These are phyloP conservation scores for Tripterygium wilfordii DNA, from an alignment of 177 flowering plant genomes.

Conservation along the genomic window DNA sequence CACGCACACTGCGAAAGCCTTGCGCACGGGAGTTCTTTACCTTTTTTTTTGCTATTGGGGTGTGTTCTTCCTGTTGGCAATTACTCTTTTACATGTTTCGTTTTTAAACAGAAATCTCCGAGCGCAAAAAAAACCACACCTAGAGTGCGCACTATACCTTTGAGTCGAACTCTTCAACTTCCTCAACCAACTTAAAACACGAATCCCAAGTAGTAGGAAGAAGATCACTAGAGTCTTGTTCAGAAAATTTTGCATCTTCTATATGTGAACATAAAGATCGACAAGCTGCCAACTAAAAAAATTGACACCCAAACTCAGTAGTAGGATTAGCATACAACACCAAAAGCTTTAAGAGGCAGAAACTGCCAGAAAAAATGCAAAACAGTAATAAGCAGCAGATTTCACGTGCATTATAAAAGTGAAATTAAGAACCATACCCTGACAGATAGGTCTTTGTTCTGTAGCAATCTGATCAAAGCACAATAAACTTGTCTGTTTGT, in stretches of 20 bases:
- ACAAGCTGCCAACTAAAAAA: constrained; percentile 80
- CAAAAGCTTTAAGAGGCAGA: neutral
- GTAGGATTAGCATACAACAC: constrained; percentile 1
- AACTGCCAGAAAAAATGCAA: neutral
- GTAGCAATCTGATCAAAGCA: constrained; percentile 80
- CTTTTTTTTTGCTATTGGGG: too few relatives aligned
- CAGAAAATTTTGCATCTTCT: constrained; percentile 82
- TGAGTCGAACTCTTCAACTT: constrained; percentile 92
- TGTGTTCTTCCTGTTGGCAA: too few relatives aligned
- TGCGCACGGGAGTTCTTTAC: too few relatives aligned
- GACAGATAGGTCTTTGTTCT: constrained; percentile 75
- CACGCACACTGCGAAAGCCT: too few relatives aligned
- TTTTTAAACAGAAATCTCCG: too few relatives aligned
- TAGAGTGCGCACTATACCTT: too few relatives aligned
- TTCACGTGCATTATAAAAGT: neutral
- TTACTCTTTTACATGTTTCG: too few relatives aligned
- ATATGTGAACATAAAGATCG: constrained; percentile 72
- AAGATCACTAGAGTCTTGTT: constrained; percentile 62
- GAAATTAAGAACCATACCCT: constrained; percentile 40
- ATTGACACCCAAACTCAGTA: constrained; percentile 7
- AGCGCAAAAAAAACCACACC: too few relatives aligned
- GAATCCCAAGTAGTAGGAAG: constrained; percentile 78
- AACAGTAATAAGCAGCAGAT: too few relatives aligned
- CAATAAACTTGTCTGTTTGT: constrained; percentile 74
- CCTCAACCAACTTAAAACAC: constrained; percentile 82